These are phyloP conservation scores for Zymoseptoria tritici DNA, from an alignment of 2,329 filamentous ascomycete species.

Conservation along the genomic window DNA sequence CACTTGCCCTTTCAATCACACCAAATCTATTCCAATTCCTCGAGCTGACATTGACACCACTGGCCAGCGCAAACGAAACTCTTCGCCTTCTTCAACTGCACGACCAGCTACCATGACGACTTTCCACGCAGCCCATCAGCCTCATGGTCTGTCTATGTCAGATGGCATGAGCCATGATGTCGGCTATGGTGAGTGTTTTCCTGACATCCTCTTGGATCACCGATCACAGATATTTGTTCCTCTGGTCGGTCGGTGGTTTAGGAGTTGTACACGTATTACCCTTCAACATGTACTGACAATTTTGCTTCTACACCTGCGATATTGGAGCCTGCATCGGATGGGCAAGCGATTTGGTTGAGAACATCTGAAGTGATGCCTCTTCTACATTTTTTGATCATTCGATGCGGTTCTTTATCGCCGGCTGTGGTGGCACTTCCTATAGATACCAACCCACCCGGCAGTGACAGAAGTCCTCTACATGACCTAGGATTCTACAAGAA, in stretches of 20 bases:
- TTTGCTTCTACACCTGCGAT: slow-evolving; percentile 1
- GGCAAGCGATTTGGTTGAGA: neutral
- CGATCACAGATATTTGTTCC: neutral
- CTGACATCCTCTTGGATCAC: neutral
- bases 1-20: neutral
- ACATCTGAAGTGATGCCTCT: neutral
- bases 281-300: neutral
- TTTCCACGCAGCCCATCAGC: slow-evolving; percentile 9
- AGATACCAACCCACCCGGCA: slow-evolving; percentile 11
- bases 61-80: neutral
- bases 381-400: slow-evolving; percentile 1
- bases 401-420: slow-evolving; percentile 3
- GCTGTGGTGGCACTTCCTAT: slow-evolving; percentile 2
- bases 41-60: slow-evolving; percentile 1
- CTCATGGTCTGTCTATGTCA: slow-evolving; percentile 9
- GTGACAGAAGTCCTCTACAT: slow-evolving; percentile 22
- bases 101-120: slow-evolving; percentile 9
- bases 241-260: neutral
- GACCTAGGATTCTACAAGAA: slow-evolving; percentile 51
- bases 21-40: neutral
- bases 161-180: slow-evolving; percentile 9
- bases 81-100: neutral
- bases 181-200: slow-evolving; percentile 11
- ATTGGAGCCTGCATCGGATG: neutral
- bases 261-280: neutral